Percentiles rank a stretch among this genome's conserved stretches.
Evolutionary conservation across 2,329 filamentous ascomycete species (phyloP).

Genomic region (Diaporthe sp.): DNA sequence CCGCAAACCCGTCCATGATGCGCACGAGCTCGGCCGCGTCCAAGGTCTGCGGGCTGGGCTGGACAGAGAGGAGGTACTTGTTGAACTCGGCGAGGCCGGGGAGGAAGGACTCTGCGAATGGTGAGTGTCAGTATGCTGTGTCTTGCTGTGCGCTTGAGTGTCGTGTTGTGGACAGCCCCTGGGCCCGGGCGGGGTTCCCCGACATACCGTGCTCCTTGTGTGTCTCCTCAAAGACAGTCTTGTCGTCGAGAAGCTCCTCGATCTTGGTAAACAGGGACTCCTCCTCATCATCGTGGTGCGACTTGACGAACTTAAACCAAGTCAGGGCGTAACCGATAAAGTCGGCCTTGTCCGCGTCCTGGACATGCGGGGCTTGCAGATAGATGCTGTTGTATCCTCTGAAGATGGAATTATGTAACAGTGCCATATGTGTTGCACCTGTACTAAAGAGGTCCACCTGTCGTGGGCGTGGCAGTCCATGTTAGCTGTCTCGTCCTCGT

Average conservation of each 20-base stretch:
- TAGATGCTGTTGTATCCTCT: constrained; percentile 73
- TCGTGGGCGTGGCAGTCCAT: too few relatives aligned
- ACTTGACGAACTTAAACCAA: constrained; percentile 68
- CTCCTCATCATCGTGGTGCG: constrained; percentile 72
- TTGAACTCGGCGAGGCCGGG: constrained; percentile 62
- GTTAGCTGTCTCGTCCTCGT: neutral
- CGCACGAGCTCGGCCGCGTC: constrained; percentile 55
- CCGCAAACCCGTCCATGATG: constrained; percentile 63
- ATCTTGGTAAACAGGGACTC: constrained; percentile 65
- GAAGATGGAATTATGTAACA: constrained; percentile 71
- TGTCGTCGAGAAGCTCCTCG: constrained; percentile 61
- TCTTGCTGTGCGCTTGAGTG: neutral
- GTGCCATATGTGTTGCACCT: constrained; percentile 69
- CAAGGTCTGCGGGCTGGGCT: constrained; percentile 51
- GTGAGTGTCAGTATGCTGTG: neutral
- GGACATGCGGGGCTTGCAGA: constrained; percentile 65
- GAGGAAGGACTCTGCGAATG: constrained; percentile 57
- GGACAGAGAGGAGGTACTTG: constrained; percentile 58
- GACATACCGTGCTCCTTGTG: constrained; percentile 64
- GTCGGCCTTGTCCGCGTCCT: constrained; percentile 61
- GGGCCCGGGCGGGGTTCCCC: neutral
- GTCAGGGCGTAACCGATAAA: constrained; percentile 69
- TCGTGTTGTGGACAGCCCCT: neutral
- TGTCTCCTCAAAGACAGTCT: constrained; percentile 61
- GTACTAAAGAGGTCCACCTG: constrained; percentile 68